Evolutionary conservation across 2,329 filamentous ascomycete genomes (phyloP), one percentile per base, ranked within the genome.

Genomic region (Monilinia laxa): DNA sequence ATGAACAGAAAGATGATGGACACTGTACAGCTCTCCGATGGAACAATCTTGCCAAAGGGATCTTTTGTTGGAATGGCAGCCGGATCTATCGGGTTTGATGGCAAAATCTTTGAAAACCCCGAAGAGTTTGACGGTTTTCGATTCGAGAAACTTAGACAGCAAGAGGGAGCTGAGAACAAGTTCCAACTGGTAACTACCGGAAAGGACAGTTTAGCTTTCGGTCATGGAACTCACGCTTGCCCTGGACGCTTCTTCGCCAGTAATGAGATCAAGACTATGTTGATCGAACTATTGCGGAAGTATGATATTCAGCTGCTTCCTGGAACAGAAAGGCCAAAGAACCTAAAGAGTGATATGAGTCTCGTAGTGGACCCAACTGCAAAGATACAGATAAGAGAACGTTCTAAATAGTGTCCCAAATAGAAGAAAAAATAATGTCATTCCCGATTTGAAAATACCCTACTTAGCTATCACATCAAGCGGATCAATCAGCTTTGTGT

Each of bases 181-280:
- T 62, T 64, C 40, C 70, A 79, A 67, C 74, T 78, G 40, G 75
- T 75, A 5, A 75, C 76, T 5, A 78, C 77, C 4, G 73, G 60
- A 23, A 49, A 67, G 45, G 71, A 75, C 3, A 75, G 71, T 52
- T 70, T 76, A 40, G 47, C 66, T 23, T 81, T 80, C 65, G 79
- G 79, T 2, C 75, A 80, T 62, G 79, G 79, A 28, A 73, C 74
- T 49, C 77, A 80, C 62, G 78, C 78, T 10, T 81, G 80, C 25
- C 80, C 80, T 0, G 79, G 80, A 0, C 72, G 79, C 0, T 81
- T 80, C 71, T 75, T 79, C 4, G 55, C 77, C 76, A 16, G 75
- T 73, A 42, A 76, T 75, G 51, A 76, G 79, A 72, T 74, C 79
- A 42, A 80, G 45, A 70, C 77, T 28, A 57, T 74, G 23, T 60